phyloP scores from a whole-genome alignment of 1,139 yeast species.

The Pichia sp. region DNA sequence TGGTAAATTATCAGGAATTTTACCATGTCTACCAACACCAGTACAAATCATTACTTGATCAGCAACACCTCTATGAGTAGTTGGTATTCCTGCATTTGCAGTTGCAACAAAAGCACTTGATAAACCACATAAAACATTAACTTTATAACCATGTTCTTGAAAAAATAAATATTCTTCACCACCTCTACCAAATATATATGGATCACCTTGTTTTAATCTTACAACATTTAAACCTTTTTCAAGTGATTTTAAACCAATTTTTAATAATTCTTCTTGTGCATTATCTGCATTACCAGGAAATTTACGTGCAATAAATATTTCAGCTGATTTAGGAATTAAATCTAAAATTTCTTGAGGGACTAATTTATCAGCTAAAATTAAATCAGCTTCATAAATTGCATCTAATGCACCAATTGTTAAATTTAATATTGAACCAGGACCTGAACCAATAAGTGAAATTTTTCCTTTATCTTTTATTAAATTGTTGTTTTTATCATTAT shows the following conservation, averaged over 20 bases:
- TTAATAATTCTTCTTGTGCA: conserved; percentile 80
- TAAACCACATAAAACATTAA: conserved; percentile 78
- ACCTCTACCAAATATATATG: conserved; percentile 94
- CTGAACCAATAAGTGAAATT: conserved; percentile 83
- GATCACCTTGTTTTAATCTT: conserved; percentile 93
- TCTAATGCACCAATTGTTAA: conserved; percentile 81
- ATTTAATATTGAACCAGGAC: conserved; percentile 85
- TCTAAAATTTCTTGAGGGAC: conserved; percentile 87
- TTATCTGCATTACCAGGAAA: conserved; percentile 96
- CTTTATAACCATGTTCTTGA: conserved; percentile 57
- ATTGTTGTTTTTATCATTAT: too few relatives aligned
- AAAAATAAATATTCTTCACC: conserved; percentile 85
- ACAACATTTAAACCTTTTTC: conserved; percentile 70
- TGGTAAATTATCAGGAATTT: conserved; percentile 65
- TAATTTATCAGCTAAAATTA: conserved; percentile 82
- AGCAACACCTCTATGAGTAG: conserved; percentile 88
- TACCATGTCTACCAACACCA: conserved; percentile 90
- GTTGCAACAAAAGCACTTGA: conserved; percentile 92
- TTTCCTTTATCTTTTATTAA: conserved; percentile 36
- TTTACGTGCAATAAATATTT: conserved; percentile 80
- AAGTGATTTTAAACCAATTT: conserved; percentile 61
- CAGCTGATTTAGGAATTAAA: conserved; percentile 68
- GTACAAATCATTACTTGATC: conserved; percentile 92
- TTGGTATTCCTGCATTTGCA: conserved; percentile 76
- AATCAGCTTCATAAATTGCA: conserved; percentile 76